Evolutionary conservation across 2,329 filamentous ascomycete genomes (phyloP).

Genomic region (Trichoderma aggressivum): DNA sequence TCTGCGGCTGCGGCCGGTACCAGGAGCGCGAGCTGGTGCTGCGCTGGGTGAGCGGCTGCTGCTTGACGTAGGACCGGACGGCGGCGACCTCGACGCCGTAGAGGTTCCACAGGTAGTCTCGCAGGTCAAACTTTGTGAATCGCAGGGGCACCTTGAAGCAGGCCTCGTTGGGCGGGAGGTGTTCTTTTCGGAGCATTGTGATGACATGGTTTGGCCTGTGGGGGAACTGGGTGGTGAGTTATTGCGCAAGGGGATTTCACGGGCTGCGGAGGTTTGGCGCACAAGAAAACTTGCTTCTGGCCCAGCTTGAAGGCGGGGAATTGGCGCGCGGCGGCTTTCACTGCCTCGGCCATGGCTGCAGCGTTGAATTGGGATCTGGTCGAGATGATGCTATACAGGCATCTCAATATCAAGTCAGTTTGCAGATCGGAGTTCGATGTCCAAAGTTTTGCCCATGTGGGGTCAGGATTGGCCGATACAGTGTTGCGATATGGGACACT

Average conservation of each 20-base stretch:
- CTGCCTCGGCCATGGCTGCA: slow-evolving; percentile 40
- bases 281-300: slow-evolving; percentile 56
- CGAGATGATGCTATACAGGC: not conserved
- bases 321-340: slow-evolving; percentile 37
- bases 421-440: not conserved
- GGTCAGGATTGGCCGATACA: slow-evolving; percentile 4
- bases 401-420: not conserved
- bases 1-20: slow-evolving; percentile 69
- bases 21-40: slow-evolving; percentile 50
- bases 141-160: slow-evolving; percentile 86
- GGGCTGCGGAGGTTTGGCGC: slow-evolving; percentile 23
- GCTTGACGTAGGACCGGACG: slow-evolving; percentile 76
- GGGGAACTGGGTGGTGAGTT: not conserved
- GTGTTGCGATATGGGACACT: not conserved
- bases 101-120: slow-evolving; percentile 86
- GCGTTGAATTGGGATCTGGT: not conserved
- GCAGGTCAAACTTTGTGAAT: slow-evolving; percentile 94
- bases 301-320: slow-evolving; percentile 48
- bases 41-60: slow-evolving; percentile 54
- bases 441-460: slow-evolving; percentile 10
- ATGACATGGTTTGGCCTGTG: slow-evolving; percentile 76
- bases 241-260: not conserved
- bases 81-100: slow-evolving; percentile 72
- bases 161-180: slow-evolving; percentile 74
- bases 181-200: slow-evolving; percentile 69